phyloP scores from a whole-genome alignment of 352 stramenopile species.

The Pythium oligandrum region DNA sequence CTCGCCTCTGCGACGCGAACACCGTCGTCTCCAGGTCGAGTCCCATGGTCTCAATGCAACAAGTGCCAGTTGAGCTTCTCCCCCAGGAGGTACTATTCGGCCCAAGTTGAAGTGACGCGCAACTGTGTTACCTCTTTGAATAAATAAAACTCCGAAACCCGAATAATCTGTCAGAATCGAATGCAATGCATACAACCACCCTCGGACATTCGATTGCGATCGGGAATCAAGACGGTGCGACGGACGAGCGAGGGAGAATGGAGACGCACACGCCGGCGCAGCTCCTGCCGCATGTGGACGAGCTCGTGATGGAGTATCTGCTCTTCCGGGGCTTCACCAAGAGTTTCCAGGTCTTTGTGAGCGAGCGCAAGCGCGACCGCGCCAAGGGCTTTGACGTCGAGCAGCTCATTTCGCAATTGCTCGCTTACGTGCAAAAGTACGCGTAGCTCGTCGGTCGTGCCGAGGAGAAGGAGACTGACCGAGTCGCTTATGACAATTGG shows the following conservation, averaged over 20 bases:
- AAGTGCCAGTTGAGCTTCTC: slow-evolving; percentile 9
- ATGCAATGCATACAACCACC: too few relatives aligned
- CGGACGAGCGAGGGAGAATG: not conserved
- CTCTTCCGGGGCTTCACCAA: slow-evolving; percentile 84
- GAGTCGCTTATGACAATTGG: not conserved
- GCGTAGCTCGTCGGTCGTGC: not conserved
- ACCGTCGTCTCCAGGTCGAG: too few relatives aligned
- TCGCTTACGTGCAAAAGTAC: slow-evolving; percentile 54
- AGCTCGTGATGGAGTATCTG: slow-evolving; percentile 84
- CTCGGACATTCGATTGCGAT: too few relatives aligned
- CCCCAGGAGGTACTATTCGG: not conserved
- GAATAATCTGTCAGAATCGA: too few relatives aligned
- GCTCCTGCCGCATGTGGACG: slow-evolving; percentile 72
- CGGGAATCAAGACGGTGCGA: too few relatives aligned
- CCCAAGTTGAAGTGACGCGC: too few relatives aligned
- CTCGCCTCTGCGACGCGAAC: too few relatives aligned
- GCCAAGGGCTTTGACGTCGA: slow-evolving; percentile 72
- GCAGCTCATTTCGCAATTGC: slow-evolving; percentile 66
- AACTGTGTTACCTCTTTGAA: too few relatives aligned
- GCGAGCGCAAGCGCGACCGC: slow-evolving; percentile 71
- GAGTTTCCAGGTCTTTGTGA: slow-evolving; percentile 74
- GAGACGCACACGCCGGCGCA: slow-evolving; percentile 20
- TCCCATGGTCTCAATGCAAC: too few relatives aligned
- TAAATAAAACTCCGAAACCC: too few relatives aligned
- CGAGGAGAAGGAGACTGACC: not conserved